Base-by-base conservation (phyloP, 345 rosid species). In the Euphorbia pulcherrima region DNA sequence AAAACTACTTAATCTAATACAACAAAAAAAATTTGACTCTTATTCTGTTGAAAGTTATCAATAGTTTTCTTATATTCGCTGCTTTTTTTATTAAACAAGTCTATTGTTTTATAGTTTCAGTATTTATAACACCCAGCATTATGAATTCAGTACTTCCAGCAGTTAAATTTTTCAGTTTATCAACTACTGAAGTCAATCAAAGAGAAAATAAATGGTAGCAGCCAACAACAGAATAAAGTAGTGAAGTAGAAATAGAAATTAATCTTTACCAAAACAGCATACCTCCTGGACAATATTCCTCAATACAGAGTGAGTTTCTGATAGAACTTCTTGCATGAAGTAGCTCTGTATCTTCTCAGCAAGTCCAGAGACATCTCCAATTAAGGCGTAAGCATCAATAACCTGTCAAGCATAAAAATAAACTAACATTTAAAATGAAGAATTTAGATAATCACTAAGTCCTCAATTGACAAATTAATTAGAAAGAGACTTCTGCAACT, bases 281-380 rank as follows among this genome's bases (percentile, higher is more conserved):
- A 95, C 99, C 97, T 92, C 99, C 44, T 82, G 82, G 73, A 90
- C 83, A 58, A 85, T 77, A 78, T 77, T 75, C 86, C 87, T 91
- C 82, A 95, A 75, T 30, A 88, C 88, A 48, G 82, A 77, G 73
- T 95, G 93, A 24, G 96, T 91, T 82, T 89, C 96, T 54, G 97
- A 86, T 68, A 95, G 86, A 83, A 90, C 94, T 79, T 95, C 99
- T 75, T 95, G 97, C 97, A 92, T 87, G 78, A 85, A 95, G 81
- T 88, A 91, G 82, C 97, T 95, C 67, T 95, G 97, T 73, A 95
- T 84, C 86, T 95, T 95, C 78, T 91, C 99, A 46, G 96, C 94
- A 69, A 95, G 97, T 76, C 99, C 99, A 69, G 97, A 87, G 53
- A 88, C 77, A 81, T 95, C 97, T 65, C 99, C 99, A 47, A 95